phyloP scores from a whole-genome alignment of 768 basidiomycete species.

The Melanogaster broomeanus region DNA sequence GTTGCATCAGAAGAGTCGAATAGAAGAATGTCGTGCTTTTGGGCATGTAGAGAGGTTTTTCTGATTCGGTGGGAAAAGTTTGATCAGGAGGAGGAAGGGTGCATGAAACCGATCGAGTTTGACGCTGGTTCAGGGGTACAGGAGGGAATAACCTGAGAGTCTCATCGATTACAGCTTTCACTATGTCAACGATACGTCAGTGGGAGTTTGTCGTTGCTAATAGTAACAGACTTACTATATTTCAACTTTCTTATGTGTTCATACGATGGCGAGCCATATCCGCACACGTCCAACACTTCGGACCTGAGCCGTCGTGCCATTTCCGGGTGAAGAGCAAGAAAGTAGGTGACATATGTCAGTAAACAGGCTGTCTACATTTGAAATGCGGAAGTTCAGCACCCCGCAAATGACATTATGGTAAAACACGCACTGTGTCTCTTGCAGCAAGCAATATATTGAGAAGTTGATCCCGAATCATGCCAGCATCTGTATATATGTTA shows the following conservation, averaged over 20 bases:
- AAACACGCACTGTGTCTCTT: slow-evolving; percentile 65
- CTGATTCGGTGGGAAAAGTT: slow-evolving; percentile 40
- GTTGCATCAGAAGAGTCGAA: slow-evolving; percentile 63
- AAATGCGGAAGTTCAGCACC: neutral
- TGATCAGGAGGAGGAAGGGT: slow-evolving; percentile 53
- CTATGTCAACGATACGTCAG: slow-evolving; percentile 33
- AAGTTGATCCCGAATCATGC: slow-evolving; percentile 73
- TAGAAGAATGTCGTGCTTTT: slow-evolving; percentile 57
- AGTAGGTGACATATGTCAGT: slow-evolving; percentile 70
- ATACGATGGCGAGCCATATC: slow-evolving; percentile 51
- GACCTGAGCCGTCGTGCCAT: slow-evolving; percentile 51
- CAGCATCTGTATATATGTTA: slow-evolving; percentile 46
- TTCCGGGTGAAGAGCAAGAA: slow-evolving; percentile 65
- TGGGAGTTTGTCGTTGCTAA: neutral
- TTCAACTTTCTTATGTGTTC: slow-evolving; percentile 59
- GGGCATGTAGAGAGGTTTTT: slow-evolving; percentile 59
- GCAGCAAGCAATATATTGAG: slow-evolving; percentile 77
- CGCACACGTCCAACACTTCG: slow-evolving; percentile 62
- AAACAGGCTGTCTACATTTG: slow-evolving; percentile 60
- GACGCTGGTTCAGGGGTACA: slow-evolving; percentile 71
- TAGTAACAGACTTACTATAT: slow-evolving; percentile 52
- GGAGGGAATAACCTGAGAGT: slow-evolving; percentile 78
- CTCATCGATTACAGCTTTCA: slow-evolving; percentile 80
- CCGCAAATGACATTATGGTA: neutral
- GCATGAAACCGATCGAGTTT: slow-evolving; percentile 50